Evolutionary conservation across 345 rosid species (phyloP), one percentile per base, ranked within the genome.

Genomic region (Aquilaria yunnanensis): DNA sequence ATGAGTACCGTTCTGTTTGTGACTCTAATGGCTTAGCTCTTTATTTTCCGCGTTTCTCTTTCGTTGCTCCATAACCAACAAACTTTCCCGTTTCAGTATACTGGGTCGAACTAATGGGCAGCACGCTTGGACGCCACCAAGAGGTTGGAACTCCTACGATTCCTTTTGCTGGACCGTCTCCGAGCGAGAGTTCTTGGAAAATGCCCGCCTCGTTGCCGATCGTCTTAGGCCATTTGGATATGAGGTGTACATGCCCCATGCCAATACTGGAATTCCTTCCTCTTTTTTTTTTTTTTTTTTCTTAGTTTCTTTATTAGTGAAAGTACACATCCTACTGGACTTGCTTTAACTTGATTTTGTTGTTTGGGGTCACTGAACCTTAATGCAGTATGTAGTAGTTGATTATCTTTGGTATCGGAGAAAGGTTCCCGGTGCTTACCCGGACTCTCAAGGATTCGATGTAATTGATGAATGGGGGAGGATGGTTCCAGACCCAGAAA

Each of bases 101-200:
- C 70, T 63, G 45, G 13, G 47, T 52, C 31, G 23, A 9, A 14
- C 56, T 65, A 31, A 16, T 10, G 51, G 67, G 10, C 52, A 54
- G 14, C 74, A 62, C 57, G 93, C 91, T 61, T 72, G 78, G 74
- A 67, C 67, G 46, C 99, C 99, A 33, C 97, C 97, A 9, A 82
- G 97, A 82, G 99, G 99, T 55, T 94, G 99, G 97, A 94, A 88
- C 57, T 83, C 99, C 0, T 94, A 94, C 31, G 97, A 94, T 72
- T 90, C 98, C 59, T 93, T 86, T 72, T 83, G 86, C 72, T 94
- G 99, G 99, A 82, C 78, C 5, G 60, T 90, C 70, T 86, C 92
- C 1, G 99, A 90, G 76, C 77, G 82, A 61, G 99, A 90, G 80
- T 90, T 94, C 75, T 70, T 93, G 70, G 76, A 77, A 16, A 90